These are phyloP conservation scores for Pyrenochaeta sp. DNA, from an alignment of 2,329 filamentous ascomycete genomes.

Conservation along the genomic window DNA sequence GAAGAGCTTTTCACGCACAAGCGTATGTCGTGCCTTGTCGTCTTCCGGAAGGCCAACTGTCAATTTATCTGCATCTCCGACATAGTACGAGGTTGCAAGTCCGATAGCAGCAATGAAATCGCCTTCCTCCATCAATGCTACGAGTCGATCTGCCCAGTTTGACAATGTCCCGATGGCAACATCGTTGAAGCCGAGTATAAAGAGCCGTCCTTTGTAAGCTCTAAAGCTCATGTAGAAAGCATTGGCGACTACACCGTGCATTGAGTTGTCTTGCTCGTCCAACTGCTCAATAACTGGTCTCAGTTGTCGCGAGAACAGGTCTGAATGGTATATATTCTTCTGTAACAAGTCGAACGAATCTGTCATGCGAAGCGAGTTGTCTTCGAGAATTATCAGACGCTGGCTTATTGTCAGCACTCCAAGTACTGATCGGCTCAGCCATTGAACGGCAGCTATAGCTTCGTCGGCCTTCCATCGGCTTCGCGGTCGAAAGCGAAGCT, in stretches of 20 bases:
- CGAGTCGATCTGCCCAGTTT: slow-evolving; percentile 94
- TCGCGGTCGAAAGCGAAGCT: slow-evolving; percentile 79
- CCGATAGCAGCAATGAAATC: slow-evolving; percentile 92
- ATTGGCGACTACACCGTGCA: slow-evolving; percentile 96
- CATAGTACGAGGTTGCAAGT: slow-evolving; percentile 90
- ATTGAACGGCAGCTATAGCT: slow-evolving; percentile 94
- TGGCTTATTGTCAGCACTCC: slow-evolving; percentile 94
- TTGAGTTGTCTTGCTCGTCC: slow-evolving; percentile 83
- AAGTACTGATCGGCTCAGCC: slow-evolving; percentile 92
- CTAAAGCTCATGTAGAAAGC: slow-evolving; percentile 98
- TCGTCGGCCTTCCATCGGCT: slow-evolving; percentile 94
- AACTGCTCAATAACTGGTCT: slow-evolving; percentile 85
- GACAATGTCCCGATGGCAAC: slow-evolving; percentile 89
- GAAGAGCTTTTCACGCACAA: slow-evolving; percentile 87
- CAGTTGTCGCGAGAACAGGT: slow-evolving; percentile 88
- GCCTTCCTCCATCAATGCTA: slow-evolving; percentile 95
- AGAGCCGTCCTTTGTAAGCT: slow-evolving; percentile 91
- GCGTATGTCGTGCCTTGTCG: slow-evolving; percentile 72
- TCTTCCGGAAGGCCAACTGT: slow-evolving; percentile 94
- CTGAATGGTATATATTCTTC: slow-evolving; percentile 89
- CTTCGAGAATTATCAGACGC: slow-evolving; percentile 89
- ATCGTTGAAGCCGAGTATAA: slow-evolving; percentile 92
- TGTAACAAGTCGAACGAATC: slow-evolving; percentile 92
- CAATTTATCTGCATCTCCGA: slow-evolving; percentile 88
- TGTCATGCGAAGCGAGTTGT: slow-evolving; percentile 83